A percentile compares a stretch with the other conserved stretches of the same genome.
phyloP scores from a whole-genome alignment of 257 asterid genomes.

The Solanum rostratum region DNA sequence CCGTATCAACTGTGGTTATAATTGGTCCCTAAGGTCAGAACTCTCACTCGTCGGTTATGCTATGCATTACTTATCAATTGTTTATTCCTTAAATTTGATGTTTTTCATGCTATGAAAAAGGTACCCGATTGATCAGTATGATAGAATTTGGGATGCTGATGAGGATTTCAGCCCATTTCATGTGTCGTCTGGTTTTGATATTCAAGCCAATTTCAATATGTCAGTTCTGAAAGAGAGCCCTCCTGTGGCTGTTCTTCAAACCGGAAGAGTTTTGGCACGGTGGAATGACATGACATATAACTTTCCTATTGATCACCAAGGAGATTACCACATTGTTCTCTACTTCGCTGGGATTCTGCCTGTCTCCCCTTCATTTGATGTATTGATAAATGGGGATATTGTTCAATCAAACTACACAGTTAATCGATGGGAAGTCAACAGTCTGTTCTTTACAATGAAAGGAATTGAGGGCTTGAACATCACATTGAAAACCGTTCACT shows the following conservation, averaged over 20 bases:
- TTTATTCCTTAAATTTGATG: neutral
- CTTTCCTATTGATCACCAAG: conserved; percentile 53
- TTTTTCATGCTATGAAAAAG: conserved; percentile 17
- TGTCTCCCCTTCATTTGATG: conserved; percentile 63
- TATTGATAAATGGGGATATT: conserved; percentile 47
- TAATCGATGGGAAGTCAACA: conserved; percentile 41
- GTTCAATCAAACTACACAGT: conserved; percentile 57
- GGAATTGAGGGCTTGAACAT: conserved; percentile 56
- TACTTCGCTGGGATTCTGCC: conserved; percentile 91
- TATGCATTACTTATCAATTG: neutral
- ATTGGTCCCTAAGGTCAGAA: conserved; percentile 60
- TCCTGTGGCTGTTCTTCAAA: conserved; percentile 67
- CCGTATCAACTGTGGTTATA: conserved; percentile 73
- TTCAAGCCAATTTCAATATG: conserved; percentile 39
- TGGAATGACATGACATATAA: conserved; percentile 55
- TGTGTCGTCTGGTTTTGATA: conserved; percentile 62
- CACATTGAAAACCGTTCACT: conserved; percentile 52
- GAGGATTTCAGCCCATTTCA: conserved; percentile 79
- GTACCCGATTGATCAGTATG: conserved; percentile 81
- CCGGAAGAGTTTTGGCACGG: conserved; percentile 73
- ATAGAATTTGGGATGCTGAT: conserved; percentile 88
- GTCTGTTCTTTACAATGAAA: conserved; percentile 38
- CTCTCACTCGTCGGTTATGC: neutral
- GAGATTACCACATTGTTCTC: conserved; percentile 75
- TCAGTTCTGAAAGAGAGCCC: conserved; percentile 62